phyloP scores from a whole-genome alignment of 305 asterid species.

The Lippia alba region DNA sequence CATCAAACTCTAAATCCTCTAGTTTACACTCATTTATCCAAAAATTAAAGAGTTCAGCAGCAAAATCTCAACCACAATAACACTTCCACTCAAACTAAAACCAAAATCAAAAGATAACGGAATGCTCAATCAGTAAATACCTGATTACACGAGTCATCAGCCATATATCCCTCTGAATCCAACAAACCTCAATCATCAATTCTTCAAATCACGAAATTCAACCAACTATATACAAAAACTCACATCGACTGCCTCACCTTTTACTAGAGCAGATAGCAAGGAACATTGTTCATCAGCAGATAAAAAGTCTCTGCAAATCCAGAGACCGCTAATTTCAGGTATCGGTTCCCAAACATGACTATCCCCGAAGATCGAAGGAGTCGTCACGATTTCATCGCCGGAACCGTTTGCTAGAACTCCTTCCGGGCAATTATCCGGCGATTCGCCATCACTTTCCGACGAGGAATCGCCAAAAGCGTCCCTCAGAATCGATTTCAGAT shows the following conservation, averaged over 20 bases:
- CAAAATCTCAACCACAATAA: not conserved
- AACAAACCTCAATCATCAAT: slow-evolving; percentile 31
- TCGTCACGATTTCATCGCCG: slow-evolving; percentile 26
- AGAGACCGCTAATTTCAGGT: slow-evolving; percentile 71
- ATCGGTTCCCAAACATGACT: slow-evolving; percentile 65
- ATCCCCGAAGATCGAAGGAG: slow-evolving; percentile 45
- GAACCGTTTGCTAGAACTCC: slow-evolving; percentile 28
- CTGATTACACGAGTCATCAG: slow-evolving; percentile 75
- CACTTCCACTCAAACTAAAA: not conserved
- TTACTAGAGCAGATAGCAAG: slow-evolving; percentile 60
- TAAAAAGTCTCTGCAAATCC: slow-evolving; percentile 70
- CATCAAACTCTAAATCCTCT: not conserved
- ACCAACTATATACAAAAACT: not conserved
- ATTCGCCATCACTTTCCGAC: slow-evolving; percentile 61
- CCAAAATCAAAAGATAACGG: not conserved
- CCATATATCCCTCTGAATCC: slow-evolving; percentile 83
- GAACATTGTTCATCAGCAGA: slow-evolving; percentile 64
- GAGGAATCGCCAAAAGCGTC: slow-evolving; percentile 85
- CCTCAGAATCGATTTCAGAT: slow-evolving; percentile 53
- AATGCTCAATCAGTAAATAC: slow-evolving; percentile 31
- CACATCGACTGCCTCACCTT: slow-evolving; percentile 43
- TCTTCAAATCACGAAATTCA: not conserved
- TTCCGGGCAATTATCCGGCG: slow-evolving; percentile 25
- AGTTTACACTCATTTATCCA: slow-evolving; percentile 2
- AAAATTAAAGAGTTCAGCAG: not conserved